Evolutionary conservation across 2,329 filamentous ascomycete species (phyloP).

Genomic region (Plectosphaerella plurivora): DNA sequence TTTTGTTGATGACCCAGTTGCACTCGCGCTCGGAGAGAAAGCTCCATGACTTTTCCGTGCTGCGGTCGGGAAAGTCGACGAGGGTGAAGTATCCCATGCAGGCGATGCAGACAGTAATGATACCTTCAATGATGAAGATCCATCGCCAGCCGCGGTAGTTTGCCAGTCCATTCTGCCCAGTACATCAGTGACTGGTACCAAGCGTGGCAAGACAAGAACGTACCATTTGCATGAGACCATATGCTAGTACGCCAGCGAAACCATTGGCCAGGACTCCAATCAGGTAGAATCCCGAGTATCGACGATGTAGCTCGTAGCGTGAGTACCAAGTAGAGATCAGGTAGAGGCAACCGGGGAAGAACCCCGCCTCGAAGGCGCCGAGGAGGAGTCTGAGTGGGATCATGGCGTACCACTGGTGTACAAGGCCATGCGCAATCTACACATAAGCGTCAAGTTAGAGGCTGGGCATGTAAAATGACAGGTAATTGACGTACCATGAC

Average conservation of each 20-base stretch:
- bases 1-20: slow-evolving; percentile 8
- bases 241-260: slow-evolving; percentile 11
- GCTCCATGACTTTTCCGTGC: slow-evolving; percentile 4
- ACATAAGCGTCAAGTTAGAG: slow-evolving; percentile 10
- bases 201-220: not conserved
- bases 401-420: slow-evolving; percentile 13
- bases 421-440: slow-evolving; percentile 1
- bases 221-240: not conserved
- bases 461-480: not conserved
- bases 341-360: slow-evolving; percentile 46
- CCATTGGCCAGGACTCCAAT: slow-evolving; percentile 14
- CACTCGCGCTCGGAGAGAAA: slow-evolving; percentile 8
- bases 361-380: slow-evolving; percentile 61
- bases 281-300: slow-evolving; percentile 13
- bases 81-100: slow-evolving; percentile 33
- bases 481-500: slow-evolving; percentile 54
- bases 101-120: slow-evolving; percentile 21
- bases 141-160: slow-evolving; percentile 29
- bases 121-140: slow-evolving; percentile 40
- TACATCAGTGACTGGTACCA: not conserved
- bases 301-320: slow-evolving; percentile 22
- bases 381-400: slow-evolving; percentile 43
- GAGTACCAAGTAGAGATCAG: slow-evolving; percentile 28
- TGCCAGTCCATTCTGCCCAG: not conserved
- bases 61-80: slow-evolving; percentile 35